Conservation (phyloP, 345 rosid genomes). For the Rhizophora mangle region DNA sequence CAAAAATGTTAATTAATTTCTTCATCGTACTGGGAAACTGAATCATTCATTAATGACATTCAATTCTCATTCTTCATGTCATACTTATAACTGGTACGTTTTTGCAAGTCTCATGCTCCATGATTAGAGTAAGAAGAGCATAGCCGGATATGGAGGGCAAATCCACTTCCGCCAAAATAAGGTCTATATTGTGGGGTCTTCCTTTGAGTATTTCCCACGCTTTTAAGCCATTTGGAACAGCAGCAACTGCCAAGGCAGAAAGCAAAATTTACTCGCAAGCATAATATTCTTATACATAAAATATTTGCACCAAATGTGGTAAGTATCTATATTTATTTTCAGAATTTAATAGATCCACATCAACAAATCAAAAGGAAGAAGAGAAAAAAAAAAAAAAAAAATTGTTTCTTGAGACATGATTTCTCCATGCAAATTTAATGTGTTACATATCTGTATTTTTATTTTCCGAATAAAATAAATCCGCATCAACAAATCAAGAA, state of each 20-base stretch:
- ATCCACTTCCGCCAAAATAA: conserved; percentile 87
- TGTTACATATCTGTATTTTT: no score
- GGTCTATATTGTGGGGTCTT: conserved; percentile 56
- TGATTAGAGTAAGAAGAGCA: conserved; percentile 75
- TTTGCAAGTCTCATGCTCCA: conserved; percentile 90
- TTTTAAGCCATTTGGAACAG: conserved; percentile 82
- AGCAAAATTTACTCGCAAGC: background rate
- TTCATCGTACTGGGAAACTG: background rate
- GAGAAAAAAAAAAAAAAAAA: no score
- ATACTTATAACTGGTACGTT: conserved; percentile 92
- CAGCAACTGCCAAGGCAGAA: conserved; percentile 50
- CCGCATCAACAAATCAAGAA: no score
- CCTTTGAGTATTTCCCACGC: conserved; percentile 94
- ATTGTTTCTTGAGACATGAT: no score
- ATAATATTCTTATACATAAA: no score
- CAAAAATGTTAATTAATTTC: conserved; percentile 3
- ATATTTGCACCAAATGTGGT: no score
- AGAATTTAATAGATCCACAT: no score
- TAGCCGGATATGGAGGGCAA: conserved; percentile 86
- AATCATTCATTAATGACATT: background rate
- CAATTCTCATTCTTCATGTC: conserved; percentile 13
- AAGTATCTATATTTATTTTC: no score
- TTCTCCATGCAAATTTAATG: no score
- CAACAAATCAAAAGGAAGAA: no score
- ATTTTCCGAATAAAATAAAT: no score